Conservation (phyloP, 495 filamentous ascomycete species). For the Lepraria neglecta region DNA sequence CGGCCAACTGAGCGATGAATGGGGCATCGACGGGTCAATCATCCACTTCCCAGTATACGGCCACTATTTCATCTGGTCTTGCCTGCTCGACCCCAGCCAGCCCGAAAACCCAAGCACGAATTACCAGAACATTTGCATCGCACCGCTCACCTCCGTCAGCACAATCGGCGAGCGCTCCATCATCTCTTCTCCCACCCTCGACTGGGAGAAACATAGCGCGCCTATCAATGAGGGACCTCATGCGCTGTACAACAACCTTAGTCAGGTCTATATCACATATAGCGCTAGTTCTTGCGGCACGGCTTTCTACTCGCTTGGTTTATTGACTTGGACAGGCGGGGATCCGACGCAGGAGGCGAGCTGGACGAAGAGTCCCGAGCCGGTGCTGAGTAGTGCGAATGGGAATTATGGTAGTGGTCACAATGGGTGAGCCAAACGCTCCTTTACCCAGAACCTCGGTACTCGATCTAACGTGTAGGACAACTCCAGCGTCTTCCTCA, state of each 20-base stretch:
- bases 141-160: neutral
- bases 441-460: neutral
- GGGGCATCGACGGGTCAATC: neutral
- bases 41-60: conserved; percentile 7
- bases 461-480: neutral
- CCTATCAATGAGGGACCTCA: neutral
- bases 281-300: neutral
- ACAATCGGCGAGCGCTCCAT: neutral
- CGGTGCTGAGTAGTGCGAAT: neutral
- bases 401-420: conserved; percentile 2
- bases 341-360: neutral
- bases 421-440: neutral
- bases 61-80: conserved; percentile 7
- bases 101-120: neutral
- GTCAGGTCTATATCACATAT: neutral
- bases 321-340: neutral
- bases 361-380: neutral
- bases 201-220: neutral
- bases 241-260: neutral
- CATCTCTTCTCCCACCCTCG: neutral
- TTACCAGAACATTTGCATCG: neutral
- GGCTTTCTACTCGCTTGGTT: neutral
- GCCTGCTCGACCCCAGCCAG: neutral
- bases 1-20: neutral
- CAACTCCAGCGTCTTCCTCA: neutral